Conservation (phyloP, 768 basidiomycete genomes). For the Gymnopilus junonius region DNA sequence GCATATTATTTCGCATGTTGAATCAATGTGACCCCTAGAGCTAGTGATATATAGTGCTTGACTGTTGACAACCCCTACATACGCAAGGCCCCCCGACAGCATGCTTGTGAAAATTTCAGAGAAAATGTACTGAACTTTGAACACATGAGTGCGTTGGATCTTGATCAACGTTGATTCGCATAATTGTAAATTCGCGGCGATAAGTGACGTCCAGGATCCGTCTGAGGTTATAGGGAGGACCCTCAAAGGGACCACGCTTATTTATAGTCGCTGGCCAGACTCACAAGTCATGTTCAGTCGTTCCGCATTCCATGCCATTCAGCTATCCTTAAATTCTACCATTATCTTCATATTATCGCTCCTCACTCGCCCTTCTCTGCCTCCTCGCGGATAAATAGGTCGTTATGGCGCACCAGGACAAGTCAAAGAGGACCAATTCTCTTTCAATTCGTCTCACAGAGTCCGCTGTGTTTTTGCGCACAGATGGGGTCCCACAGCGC, state of each 20-base stretch:
- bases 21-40: too few species aligned
- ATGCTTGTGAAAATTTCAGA: neutral
- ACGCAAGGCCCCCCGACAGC: too few species aligned
- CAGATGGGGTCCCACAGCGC: conserved; percentile 42
- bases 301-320: neutral
- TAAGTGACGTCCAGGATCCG: neutral
- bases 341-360: neutral
- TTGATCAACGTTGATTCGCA: too few species aligned
- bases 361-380: neutral
- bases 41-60: neutral
- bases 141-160: too few species aligned
- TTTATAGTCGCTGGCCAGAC: neutral
- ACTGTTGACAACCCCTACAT: neutral
- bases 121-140: neutral
- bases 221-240: neutral
- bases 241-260: neutral
- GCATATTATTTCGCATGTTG: too few species aligned
- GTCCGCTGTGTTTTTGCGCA: conserved; percentile 71
- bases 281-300: neutral
- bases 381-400: neutral
- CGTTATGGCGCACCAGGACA: conserved; percentile 1
- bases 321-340: neutral
- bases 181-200: neutral
- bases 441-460: conserved; percentile 70
- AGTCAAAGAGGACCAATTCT: conserved; percentile 39